Base-by-base conservation (phyloP, 805 yeast species). In the Starmerella apicola region DNA sequence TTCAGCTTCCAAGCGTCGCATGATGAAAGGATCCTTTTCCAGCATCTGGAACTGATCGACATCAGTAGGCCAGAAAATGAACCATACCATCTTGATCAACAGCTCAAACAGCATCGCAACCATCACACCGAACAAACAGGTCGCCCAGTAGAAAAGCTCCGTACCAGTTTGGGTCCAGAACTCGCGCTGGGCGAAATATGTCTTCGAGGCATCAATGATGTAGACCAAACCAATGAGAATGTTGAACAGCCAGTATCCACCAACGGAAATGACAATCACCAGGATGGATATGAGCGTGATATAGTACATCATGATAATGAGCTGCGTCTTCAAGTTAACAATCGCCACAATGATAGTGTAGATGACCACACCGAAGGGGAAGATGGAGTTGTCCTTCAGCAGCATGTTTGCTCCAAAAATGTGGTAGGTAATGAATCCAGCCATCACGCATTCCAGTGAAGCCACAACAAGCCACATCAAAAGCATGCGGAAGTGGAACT, bases 211-310 rank as follows among this genome's bases (percentile, higher is more conserved):
- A 54, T 62, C 71, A 49, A 54, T 59, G 52, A 61, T 64, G 56
- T 82, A 79, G n/a, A 86, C 60, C 3, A 68, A 70, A 54, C 86
- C 81, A 34, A 88, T 70, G 22, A 85, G 57, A 40, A 81, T 67
- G 57, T 82, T 76, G 95, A 96, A 91, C 10, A 77, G 51, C 6
- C 81, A 61, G 78, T 93, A 91, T 1, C 97, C 98, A 19, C 78
- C 74, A 24, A 76, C 76, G 0, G 95, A 82, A 13, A 85, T 66
- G 10, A 71, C 54, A 45, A 77, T 69, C 0, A 91, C 74, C 0
- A 75, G 74, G 49, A 75, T 63, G 18, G 81, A 78, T 29, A 83
- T 53, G 65, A 81, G 69, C 12, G 81, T 78, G 42, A 83, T 66
- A 45, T 72, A 65, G 41, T 68, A 71, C 38, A 43, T 38, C 76